These are phyloP conservation scores for Pseudocercospora eumusae DNA, from an alignment of 2,329 filamentous ascomycete genomes.

Conservation along the genomic window DNA sequence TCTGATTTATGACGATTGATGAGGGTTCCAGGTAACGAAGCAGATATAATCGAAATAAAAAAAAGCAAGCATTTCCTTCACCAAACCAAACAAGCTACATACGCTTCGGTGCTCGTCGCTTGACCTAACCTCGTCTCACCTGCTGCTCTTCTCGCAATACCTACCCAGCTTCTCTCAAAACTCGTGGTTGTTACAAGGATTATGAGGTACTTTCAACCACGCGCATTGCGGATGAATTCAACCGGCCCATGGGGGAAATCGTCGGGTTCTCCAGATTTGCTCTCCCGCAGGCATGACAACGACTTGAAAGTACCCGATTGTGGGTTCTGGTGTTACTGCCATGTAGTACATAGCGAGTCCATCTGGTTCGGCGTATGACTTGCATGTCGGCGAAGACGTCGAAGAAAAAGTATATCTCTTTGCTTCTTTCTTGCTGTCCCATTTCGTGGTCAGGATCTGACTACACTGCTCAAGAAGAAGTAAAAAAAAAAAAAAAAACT, in stretches of 20 bases:
- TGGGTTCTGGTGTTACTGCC: background rate
- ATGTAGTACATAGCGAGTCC: background rate
- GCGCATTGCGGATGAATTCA: background rate
- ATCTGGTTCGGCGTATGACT: background rate
- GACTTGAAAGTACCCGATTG: background rate
- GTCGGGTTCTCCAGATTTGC: background rate
- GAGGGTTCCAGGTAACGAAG: background rate
- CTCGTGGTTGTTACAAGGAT: background rate
- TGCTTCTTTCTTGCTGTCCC: background rate
- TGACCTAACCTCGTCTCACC: background rate
- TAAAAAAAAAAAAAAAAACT: too few relatives aligned
- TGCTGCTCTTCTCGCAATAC: background rate
- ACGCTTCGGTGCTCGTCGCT: background rate
- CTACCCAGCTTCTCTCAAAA: background rate
- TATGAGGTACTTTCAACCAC: background rate
- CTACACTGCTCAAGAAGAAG: background rate
- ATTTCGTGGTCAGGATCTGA: background rate
- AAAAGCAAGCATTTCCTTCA: background rate
- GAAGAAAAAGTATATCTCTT: background rate
- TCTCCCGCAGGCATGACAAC: background rate
- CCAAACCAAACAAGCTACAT: background rate
- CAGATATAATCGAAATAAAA: background rate
- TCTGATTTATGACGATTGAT: conserved; percentile 8
- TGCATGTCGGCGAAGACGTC: background rate
- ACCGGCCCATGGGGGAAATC: conserved; percentile 7